phyloP scores from a whole-genome alignment of 306 rosid genomes.

The Sphenostylis stenocarpa region DNA sequence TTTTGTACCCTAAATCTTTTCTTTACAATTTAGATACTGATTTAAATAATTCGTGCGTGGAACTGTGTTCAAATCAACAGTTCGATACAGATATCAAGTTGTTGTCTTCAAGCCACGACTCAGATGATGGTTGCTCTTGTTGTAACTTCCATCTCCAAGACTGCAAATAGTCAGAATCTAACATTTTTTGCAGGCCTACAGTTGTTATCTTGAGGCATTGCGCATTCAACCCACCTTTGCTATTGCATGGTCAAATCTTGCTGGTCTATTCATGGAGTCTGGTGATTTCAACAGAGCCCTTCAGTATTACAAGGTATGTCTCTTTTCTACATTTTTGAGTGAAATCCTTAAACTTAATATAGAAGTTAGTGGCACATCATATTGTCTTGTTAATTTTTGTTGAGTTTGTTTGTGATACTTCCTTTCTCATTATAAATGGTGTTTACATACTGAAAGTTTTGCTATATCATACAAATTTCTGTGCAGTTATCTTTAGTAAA shows the following conservation, averaged over 20 bases:
- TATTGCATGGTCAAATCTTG: constrained; percentile 99
- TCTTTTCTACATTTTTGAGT: not conserved
- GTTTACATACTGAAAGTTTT: not conserved
- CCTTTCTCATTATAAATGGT: not conserved
- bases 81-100: constrained; percentile 77
- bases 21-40: constrained; percentile 66
- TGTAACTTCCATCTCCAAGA: constrained; percentile 81
- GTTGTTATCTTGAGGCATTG: constrained; percentile 96
- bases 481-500: too few relatives aligned
- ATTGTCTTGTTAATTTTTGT: not conserved
- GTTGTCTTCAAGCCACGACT: constrained; percentile 81
- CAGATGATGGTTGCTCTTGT: constrained; percentile 93
- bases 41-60: constrained; percentile 79
- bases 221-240: constrained; percentile 97
- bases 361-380: not conserved
- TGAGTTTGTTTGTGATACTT: not conserved
- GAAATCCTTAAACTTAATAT: not conserved
- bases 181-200: constrained; percentile 99
- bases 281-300: constrained; percentile 96
- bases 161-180: constrained; percentile 93
- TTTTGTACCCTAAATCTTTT: constrained; percentile 50
- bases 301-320: constrained; percentile 83
- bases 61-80: constrained; percentile 78
- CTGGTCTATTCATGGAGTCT: constrained; percentile 98
- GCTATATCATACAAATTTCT: not conserved